phyloP scores from a whole-genome alignment of 208 protist species.

The Leishmania arabica region DNA sequence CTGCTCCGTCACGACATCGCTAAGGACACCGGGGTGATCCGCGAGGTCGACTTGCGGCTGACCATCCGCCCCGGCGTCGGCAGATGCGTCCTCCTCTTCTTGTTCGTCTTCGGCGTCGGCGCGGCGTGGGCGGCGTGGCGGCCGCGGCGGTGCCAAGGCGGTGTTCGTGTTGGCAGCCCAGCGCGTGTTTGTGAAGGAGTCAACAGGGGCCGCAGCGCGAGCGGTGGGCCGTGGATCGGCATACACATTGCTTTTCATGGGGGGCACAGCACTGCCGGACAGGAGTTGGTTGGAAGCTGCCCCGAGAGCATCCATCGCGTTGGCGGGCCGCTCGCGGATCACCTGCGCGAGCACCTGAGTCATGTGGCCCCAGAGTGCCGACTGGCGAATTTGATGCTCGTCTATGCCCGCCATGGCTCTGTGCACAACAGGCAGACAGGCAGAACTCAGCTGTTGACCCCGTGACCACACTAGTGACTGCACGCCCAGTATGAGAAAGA shows the following conservation, averaged over 20 bases:
- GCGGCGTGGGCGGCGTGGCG: slow-evolving; percentile 49
- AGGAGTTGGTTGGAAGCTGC: slow-evolving; percentile 73
- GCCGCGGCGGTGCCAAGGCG: slow-evolving; percentile 73
- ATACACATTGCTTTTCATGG: slow-evolving; percentile 59
- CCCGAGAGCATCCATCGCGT: slow-evolving; percentile 68
- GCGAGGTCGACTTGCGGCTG: slow-evolving; percentile 47
- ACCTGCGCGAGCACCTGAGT: slow-evolving; percentile 75
- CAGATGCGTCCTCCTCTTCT: slow-evolving; percentile 18
- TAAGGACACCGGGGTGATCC: slow-evolving; percentile 64
- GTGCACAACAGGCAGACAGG: not conserved
- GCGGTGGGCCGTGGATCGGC: slow-evolving; percentile 60
- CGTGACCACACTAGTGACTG: not conserved
- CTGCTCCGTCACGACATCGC: slow-evolving; percentile 87
- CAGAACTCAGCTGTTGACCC: not conserved
- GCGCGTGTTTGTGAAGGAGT: slow-evolving; percentile 59
- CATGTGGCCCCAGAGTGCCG: slow-evolving; percentile 90
- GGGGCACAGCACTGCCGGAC: slow-evolving; percentile 68
- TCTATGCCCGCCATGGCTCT: slow-evolving; percentile 51
- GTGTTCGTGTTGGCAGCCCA: slow-evolving; percentile 80
- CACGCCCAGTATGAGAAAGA: not conserved
- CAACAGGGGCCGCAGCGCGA: slow-evolving; percentile 55
- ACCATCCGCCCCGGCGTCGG: slow-evolving; percentile 14
- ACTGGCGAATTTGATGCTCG: slow-evolving; percentile 62
- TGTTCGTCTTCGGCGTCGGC: slow-evolving; percentile 82
- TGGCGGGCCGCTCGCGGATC: slow-evolving; percentile 66